These are phyloP conservation scores for Harringtonia lauricola DNA, from an alignment of 2,329 filamentous ascomycete species.

Conservation along the genomic window DNA sequence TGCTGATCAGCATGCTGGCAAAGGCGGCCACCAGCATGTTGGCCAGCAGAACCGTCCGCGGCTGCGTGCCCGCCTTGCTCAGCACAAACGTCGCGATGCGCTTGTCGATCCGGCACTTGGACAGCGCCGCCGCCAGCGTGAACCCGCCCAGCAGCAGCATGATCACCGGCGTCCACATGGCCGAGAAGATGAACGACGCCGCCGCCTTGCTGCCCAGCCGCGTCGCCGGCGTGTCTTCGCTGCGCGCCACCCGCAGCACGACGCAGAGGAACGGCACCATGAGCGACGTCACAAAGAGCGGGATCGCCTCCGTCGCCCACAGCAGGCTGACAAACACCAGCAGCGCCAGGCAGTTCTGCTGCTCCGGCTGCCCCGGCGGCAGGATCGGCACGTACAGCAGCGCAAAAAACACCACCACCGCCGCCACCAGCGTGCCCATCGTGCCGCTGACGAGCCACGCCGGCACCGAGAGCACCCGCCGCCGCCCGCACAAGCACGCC, in stretches of 20 bases:
- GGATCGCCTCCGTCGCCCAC: conserved; percentile 97
- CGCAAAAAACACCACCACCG: conserved; percentile 61
- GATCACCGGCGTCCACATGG: conserved; percentile 99
- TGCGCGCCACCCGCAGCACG: conserved; percentile 70
- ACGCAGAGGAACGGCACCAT: conserved; percentile 91
- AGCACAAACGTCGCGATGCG: conserved; percentile 92
- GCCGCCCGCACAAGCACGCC: conserved; percentile 46
- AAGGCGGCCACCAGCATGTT: conserved; percentile 99
- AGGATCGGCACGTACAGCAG: conserved; percentile 63
- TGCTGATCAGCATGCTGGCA: conserved; percentile 98
- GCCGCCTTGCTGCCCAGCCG: conserved; percentile 73
- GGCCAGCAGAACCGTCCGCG: conserved; percentile 80
- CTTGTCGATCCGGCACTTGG: conserved; percentile 96
- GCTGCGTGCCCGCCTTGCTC: conserved; percentile 89
- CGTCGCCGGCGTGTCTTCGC: conserved; percentile 45
- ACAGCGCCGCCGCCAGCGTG: conserved; percentile 86
- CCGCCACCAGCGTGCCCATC: conserved; percentile 63
- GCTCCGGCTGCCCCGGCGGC: conserved; percentile 55
- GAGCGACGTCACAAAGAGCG: conserved; percentile 90
- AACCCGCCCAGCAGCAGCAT: conserved; percentile 96
- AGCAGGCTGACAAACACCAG: conserved; percentile 86
- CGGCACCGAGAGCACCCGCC: conserved; percentile 49
- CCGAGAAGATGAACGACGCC: conserved; percentile 73
- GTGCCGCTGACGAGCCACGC: conserved; percentile 75
- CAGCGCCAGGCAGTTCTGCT: conserved; percentile 93